Base-by-base conservation (phyloP, 495 filamentous ascomycete genomes). In the Xeromyces bisporus region DNA sequence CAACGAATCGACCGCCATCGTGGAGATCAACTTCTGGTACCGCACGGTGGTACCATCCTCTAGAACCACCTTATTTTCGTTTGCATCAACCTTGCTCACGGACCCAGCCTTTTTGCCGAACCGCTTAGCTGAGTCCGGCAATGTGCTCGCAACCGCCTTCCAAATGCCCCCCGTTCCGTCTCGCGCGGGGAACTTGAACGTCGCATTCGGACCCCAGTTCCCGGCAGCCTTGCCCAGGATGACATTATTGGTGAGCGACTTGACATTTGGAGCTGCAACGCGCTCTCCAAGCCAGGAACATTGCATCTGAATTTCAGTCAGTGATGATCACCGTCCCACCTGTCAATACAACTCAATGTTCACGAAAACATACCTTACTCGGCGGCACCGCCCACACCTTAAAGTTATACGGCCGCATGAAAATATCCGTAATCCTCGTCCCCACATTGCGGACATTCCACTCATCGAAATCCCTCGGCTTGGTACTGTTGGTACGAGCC, bases 391-490 rank as follows among this genome's bases (percentile, higher is more conserved):
- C 91, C 89, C 89, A 97, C 49, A 96, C 89, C 64, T 97, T 97
- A 75, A 73, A 96, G 73, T 97, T 97, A 71, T 97, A 97, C 28
- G 89, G 89, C 44, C 91, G 64, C 89, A 97, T 97, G 75, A 97
- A 97, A 33, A 86, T 63, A 56, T 97, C 74, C 36, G 89, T 87
- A 41, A 97, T 69, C 42, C 91, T 91, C 40, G 62, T 60, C 46
- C 89, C 89, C 69, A 82, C 86, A 62, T 73, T 91, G 35, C 87
- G 73, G 38, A 96, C 55, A 47, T 96, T 96, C 89, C 89, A 96
- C 65, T 96, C 85, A 45, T 97, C 91, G 42, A 97, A 97, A 62
- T 85, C 64, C 62, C 81, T 77, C 31, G 91, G 89, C 66, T 94
- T 94, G 31, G 73, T 81, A 62, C 71, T 87, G 38, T 80, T 57